Evolutionary conservation across 805 yeast species (phyloP).

Genomic region (Peterozyma toletana): DNA sequence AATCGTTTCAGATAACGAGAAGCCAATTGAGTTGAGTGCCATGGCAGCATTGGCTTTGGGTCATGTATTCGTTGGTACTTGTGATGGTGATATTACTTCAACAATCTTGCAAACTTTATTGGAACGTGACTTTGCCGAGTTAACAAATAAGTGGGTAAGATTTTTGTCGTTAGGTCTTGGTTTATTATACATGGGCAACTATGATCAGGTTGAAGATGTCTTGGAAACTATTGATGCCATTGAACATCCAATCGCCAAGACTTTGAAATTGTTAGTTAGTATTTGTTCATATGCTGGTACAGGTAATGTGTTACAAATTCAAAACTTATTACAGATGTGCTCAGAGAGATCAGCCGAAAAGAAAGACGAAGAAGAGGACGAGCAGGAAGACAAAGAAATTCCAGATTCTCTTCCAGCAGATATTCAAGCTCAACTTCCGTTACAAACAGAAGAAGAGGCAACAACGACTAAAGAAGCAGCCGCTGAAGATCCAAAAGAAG

Average conservation of each 20-base stretch:
- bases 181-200: slow-evolving; percentile 84
- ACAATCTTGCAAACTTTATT: slow-evolving; percentile 83
- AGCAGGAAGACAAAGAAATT: slow-evolving; percentile 36
- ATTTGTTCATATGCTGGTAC: slow-evolving; percentile 97
- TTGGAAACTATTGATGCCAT: slow-evolving; percentile 90
- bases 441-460: slow-evolving; percentile 14
- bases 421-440: slow-evolving; percentile 20
- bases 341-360: slow-evolving; percentile 61
- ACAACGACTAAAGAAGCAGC: slow-evolving; percentile 14
- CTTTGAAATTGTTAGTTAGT: slow-evolving; percentile 82
- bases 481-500: slow-evolving; percentile 17
- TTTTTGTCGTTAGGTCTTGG: slow-evolving; percentile 92
- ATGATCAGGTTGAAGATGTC: slow-evolving; percentile 91
- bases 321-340: slow-evolving; percentile 81
- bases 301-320: slow-evolving; percentile 93
- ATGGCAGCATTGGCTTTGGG: slow-evolving; percentile 90
- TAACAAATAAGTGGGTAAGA: slow-evolving; percentile 80
- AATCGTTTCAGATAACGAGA: slow-evolving; percentile 67
- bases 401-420: slow-evolving; percentile 25
- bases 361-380: slow-evolving; percentile 53
- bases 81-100: slow-evolving; percentile 92
- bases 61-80: slow-evolving; percentile 91
- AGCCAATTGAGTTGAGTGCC: slow-evolving; percentile 71
- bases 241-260: slow-evolving; percentile 88
- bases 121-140: slow-evolving; percentile 74